Evolutionary conservation across 2,329 filamentous ascomycete species (phyloP), one percentile per base, ranked within the genome.

Genomic region (Botryotinia calthae): DNA sequence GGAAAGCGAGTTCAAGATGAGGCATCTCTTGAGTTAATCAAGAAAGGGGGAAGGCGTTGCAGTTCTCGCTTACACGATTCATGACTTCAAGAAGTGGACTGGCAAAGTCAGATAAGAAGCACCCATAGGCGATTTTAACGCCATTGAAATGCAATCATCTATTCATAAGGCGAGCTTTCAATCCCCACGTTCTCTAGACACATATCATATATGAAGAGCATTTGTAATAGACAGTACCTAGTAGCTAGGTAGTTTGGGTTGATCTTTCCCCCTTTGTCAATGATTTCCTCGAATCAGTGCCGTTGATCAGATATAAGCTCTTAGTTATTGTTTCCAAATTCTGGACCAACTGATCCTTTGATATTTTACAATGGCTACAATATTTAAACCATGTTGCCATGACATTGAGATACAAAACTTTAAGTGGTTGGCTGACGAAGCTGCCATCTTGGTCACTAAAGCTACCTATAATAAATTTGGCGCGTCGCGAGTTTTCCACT

Each of bases 401-500:
- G 20, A 9, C 28, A 18, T 69, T 46, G 34, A 59, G 46, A 59
- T 61, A 28, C 67, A 69, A 37, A 68, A 22, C 28, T 68, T 22
- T 42, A 9, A 69, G n/a, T 68, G 65, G 22, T 12, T 37, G 34
- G 37, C 25, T 31, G n/a, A 46, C 46, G 42, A 56, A 51, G 18
- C 4, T 40, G 68, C 58, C 42, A 70, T 40, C n/a, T 22, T 70
- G 44, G 62, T 56, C 44, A 31, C 12, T 28, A 37, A 25, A 34
- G 1, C 42, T 31, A 37, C n/a, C 65, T 34, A 25, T 40, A 69
- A 34, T 46, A 34, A 72, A 28, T 42, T 44, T 44, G 34, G 59
- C 72, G 72, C 68, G 72, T 67, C 72, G 72, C 72, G 72, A 72
- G 59, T 71, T 71, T 56, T 64, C 37, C 67, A 71, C 59, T 64